Evolutionary conservation across 2,329 filamentous ascomycete species (phyloP).

Genomic region (Sarocladium strictum): DNA sequence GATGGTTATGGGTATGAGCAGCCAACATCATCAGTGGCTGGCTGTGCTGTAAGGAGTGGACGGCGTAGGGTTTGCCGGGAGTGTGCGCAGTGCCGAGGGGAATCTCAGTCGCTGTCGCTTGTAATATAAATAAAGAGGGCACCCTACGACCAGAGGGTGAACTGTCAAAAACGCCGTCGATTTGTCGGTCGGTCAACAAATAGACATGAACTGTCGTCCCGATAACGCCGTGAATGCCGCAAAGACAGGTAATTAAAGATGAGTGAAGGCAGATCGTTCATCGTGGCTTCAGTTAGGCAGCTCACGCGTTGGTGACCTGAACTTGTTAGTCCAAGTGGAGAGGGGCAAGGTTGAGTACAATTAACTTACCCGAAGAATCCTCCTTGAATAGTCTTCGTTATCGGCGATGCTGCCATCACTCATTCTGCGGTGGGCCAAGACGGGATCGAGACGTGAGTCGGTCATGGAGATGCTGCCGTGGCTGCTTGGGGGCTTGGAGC

Average conservation of each 20-base stretch:
- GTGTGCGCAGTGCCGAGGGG: slow-evolving; percentile 12
- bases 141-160: slow-evolving; percentile 27
- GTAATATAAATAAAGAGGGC: slow-evolving; percentile 16
- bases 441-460: slow-evolving; percentile 81
- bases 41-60: slow-evolving; percentile 32
- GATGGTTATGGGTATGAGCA: not conserved
- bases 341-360: not conserved
- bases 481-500: slow-evolving; percentile 58
- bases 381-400: slow-evolving; percentile 92
- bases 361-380: slow-evolving; percentile 78
- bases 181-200: slow-evolving; percentile 26
- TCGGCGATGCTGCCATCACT: slow-evolving; percentile 96
- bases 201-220: slow-evolving; percentile 32
- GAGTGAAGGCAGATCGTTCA: slow-evolving; percentile 28
- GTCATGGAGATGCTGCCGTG: slow-evolving; percentile 60
- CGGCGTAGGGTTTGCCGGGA: slow-evolving; percentile 27
- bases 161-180: slow-evolving; percentile 26
- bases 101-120: slow-evolving; percentile 10
- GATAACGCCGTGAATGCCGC: slow-evolving; percentile 38
- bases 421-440: slow-evolving; percentile 75
- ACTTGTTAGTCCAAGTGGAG: slow-evolving; percentile 13
- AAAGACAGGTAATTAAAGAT: slow-evolving; percentile 16
- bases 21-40: not conserved
- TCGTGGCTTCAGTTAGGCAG: slow-evolving; percentile 14
- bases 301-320: slow-evolving; percentile 56